Percentiles rank a stretch among this genome's conserved stretches.
These are phyloP conservation scores for Cardamine occulta DNA, from an alignment of 345 rosid genomes.

Conservation along the genomic window DNA sequence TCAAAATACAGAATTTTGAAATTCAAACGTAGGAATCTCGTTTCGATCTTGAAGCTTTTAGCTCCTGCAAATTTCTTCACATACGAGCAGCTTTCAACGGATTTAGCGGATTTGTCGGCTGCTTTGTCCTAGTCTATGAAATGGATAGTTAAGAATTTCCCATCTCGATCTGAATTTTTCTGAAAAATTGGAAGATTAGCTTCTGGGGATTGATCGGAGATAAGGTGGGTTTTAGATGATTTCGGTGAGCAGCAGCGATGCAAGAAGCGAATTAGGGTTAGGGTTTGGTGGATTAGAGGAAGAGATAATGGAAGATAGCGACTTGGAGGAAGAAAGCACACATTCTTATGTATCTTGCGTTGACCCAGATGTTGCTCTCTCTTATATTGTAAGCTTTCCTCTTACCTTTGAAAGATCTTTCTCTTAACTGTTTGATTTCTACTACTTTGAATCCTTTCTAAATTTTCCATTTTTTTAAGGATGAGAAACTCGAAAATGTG, in stretches of 20 bases:
- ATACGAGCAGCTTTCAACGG: slow-evolving; percentile 34
- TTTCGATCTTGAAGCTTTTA: slow-evolving; percentile 23
- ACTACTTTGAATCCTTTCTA: slow-evolving; percentile 16
- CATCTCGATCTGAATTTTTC: slow-evolving; percentile 31
- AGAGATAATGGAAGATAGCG: slow-evolving; percentile 60
- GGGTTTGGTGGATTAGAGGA: slow-evolving; percentile 50
- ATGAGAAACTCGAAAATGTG: slow-evolving; percentile 64
- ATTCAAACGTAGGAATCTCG: slow-evolving; percentile 17
- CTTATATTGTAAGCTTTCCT: slow-evolving; percentile 66
- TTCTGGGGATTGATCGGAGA: slow-evolving; percentile 37
- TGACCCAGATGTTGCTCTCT: slow-evolving; percentile 78
- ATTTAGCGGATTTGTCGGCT: slow-evolving; percentile 44
- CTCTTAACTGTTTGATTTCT: slow-evolving; percentile 21
- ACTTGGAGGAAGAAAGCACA: slow-evolving; percentile 72
- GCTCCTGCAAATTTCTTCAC: slow-evolving; percentile 19
- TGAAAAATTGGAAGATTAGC: slow-evolving; percentile 27
- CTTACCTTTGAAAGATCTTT: slow-evolving; percentile 2
- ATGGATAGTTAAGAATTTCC: slow-evolving; percentile 28
- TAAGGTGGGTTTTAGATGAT: slow-evolving; percentile 47
- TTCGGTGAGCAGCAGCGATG: slow-evolving; percentile 58
- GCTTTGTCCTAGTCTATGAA: slow-evolving; percentile 16
- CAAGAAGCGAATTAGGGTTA: slow-evolving; percentile 52
- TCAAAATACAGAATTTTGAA: slow-evolving; percentile 36
- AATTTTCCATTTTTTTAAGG: slow-evolving; percentile 43
- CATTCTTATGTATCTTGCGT: slow-evolving; percentile 57